Conservation (phyloP, 2,329 filamentous ascomycete genomes). For the Sordariomycetes sp. region DNA sequence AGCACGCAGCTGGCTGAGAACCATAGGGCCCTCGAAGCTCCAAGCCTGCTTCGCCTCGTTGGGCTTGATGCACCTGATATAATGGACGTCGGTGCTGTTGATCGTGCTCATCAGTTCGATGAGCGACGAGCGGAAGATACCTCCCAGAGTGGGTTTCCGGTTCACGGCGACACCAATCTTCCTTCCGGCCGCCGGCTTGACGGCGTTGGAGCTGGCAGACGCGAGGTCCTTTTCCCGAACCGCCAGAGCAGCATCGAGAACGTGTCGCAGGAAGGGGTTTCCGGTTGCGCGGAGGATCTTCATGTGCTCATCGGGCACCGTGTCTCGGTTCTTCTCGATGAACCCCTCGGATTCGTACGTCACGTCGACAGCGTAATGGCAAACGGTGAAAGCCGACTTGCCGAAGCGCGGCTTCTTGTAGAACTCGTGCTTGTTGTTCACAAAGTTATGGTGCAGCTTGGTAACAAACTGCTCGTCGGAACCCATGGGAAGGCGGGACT, state of each 20-base stretch:
- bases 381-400: constrained; percentile 95
- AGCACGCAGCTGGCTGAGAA: constrained; percentile 89
- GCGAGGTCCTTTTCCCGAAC: constrained; percentile 83
- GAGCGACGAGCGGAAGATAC: constrained; percentile 96
- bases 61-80: constrained; percentile 98
- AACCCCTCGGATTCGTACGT: constrained; percentile 99
- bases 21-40: constrained; percentile 99
- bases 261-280: constrained; percentile 75
- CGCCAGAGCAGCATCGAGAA: constrained; percentile 73
- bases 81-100: constrained; percentile 95
- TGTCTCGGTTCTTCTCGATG: constrained; percentile 98
- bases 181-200: constrained; percentile 69
- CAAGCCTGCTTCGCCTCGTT: constrained; percentile 95
- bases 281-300: constrained; percentile 76
- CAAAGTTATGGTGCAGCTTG: constrained; percentile 92
- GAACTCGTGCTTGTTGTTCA: constrained; percentile 82
- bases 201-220: constrained; percentile 54
- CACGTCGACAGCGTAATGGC: constrained; percentile 95
- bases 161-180: constrained; percentile 88
- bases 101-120: constrained; percentile 98
- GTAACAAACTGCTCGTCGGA: constrained; percentile 94
- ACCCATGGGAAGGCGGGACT: constrained; percentile 92
- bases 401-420: constrained; percentile 98
- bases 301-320: constrained; percentile 96
- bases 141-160: constrained; percentile 91